Percentiles rank a stretch among this genome's conserved stretches.
phyloP scores from a whole-genome alignment of 1,284 basidiomycete species.

The Irpex sp. region DNA sequence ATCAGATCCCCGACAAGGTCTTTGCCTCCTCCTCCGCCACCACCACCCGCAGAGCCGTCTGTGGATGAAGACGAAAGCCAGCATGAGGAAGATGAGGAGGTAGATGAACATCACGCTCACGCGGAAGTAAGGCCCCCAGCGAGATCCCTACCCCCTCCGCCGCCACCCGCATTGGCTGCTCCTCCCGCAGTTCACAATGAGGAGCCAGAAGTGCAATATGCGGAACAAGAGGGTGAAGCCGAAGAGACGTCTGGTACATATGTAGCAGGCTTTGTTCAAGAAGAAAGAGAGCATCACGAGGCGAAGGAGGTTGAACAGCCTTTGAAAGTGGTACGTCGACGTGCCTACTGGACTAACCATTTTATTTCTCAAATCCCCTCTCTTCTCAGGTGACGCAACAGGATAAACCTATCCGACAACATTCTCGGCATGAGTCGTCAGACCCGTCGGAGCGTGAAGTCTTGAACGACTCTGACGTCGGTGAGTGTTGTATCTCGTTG shows the following conservation, averaged over 20 bases:
- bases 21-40: background rate
- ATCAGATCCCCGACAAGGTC: background rate
- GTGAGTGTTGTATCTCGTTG: conserved; percentile 32
- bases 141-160: background rate
- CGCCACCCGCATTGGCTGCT: background rate
- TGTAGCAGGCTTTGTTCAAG: background rate
- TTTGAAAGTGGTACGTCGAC: background rate
- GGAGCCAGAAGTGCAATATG: background rate
- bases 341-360: background rate
- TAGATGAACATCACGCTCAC: background rate
- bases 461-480: conserved; percentile 58
- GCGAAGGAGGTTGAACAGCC: background rate
- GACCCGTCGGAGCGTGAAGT: conserved; percentile 35
- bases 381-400: background rate
- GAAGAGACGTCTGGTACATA: background rate
- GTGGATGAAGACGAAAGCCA: background rate
- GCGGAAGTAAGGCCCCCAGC: background rate
- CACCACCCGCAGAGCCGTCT: background rate
- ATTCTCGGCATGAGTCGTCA: conserved; percentile 10
- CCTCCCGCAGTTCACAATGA: background rate
- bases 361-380: background rate
- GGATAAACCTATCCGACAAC: background rate
- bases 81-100: background rate
- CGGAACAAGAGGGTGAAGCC: background rate
- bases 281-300: background rate